Evolutionary conservation across 352 stramenopile species (phyloP), one percentile per base, ranked within the genome.

Genomic region (Pythium sp.): DNA sequence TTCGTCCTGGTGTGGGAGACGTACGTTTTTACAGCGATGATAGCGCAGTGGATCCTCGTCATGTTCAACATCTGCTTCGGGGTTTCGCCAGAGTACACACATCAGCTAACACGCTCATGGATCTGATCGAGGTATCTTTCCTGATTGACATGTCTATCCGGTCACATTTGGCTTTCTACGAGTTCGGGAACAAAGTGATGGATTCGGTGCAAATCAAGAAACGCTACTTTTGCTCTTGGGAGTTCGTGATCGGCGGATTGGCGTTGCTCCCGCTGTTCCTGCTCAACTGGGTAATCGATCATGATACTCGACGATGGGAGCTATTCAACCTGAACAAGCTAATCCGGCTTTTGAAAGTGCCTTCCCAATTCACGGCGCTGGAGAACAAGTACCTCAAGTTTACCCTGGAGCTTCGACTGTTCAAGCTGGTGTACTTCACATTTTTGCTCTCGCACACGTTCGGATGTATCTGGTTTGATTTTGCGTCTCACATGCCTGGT

Each of bases 131-230:
- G 54, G 4, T 80, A 0, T 28, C 63, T 15, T 93, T 92, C 62
- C 34, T 86, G 4, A 9, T 86, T 2, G 83, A 91, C 41, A 81
- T 93, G 11, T 85, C 77, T 32, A 54, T 91, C 0, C 67, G 84
- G 0, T 84, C 72, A 2, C 80, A 73, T 5, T 57, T 90, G 2
- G 83, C 82, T 0, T 93, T 82, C 64, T 82, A 84, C 43, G 76
- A 86, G 53, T 91, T 88, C 63, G 85, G 85, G 2, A 91, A 90
- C 72, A 91, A 91, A 67, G 72, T 93, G 4, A 89, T 89, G 79
- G 68, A 79, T 43, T 60, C 73, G 2, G 60, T 64, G 9, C 22
- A 68, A 11, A 86, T 91, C 43, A 72, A 70, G n/a, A 64, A 24
- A 4, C 78, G 71, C 1, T 93, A 93, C 34, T 65, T 89, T 26